These are phyloP conservation scores for Paraglomus brasilianum DNA, from an alignment of 192 early-diverging fungal genomes.

Conservation along the genomic window DNA sequence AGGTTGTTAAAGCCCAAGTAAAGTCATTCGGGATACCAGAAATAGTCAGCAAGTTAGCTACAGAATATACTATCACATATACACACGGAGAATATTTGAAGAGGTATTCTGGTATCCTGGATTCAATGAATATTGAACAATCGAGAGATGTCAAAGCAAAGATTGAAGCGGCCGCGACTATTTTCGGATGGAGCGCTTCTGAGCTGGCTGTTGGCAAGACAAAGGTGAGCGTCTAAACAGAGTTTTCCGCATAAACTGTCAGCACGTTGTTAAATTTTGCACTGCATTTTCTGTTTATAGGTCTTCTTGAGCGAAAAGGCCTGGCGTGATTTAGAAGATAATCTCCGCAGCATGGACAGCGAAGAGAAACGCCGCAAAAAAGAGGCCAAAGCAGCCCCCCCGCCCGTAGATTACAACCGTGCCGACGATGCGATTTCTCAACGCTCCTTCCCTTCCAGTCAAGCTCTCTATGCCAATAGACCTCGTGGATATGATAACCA, in stretches of 20 bases:
- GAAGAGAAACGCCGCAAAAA: constrained; percentile 55
- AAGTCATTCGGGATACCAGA: constrained; percentile 65
- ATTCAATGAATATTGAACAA: constrained; percentile 40
- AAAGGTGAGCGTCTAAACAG: constrained; percentile 35
- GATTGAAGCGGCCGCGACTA: constrained; percentile 50
- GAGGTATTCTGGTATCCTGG: constrained; percentile 63
- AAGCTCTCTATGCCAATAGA: constrained; percentile 34
- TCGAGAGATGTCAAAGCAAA: constrained; percentile 36
- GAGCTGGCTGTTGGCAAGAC: constrained; percentile 60
- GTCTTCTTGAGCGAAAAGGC: constrained; percentile 72
- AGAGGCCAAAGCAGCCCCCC: constrained; percentile 32
- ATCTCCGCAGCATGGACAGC: constrained; percentile 69
- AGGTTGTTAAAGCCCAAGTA: constrained; percentile 71
- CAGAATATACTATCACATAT: constrained; percentile 72
- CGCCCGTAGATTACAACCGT: not conserved
- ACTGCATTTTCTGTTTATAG: constrained; percentile 39
- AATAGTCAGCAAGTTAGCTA: constrained; percentile 61
- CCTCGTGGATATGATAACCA: constrained; percentile 41
- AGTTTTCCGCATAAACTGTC: not conserved
- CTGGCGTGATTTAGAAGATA: constrained; percentile 85
- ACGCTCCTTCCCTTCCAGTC: constrained; percentile 20
- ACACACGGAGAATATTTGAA: constrained; percentile 77
- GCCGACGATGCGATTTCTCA: constrained; percentile 18
- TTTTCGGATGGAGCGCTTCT: constrained; percentile 55
- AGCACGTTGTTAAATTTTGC: not conserved